Evolutionary conservation across 306 rosid genomes (phyloP), one percentile per base, ranked within the genome.

Genomic region (Gleditsia sinensis): DNA sequence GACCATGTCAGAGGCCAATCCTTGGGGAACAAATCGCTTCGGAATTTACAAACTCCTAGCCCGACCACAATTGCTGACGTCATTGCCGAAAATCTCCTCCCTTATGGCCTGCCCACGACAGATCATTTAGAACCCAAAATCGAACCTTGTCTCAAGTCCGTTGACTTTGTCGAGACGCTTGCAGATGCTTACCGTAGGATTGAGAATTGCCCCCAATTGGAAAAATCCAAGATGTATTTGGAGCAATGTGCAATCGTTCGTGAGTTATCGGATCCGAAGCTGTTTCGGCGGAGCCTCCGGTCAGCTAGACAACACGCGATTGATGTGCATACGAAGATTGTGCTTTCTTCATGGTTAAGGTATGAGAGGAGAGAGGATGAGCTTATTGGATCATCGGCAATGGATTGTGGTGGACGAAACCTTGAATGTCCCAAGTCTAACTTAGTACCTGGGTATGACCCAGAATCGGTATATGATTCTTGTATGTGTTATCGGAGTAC

Each of bases 281-380:
- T 92, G 81, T 84, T 88, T 73, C 81, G 94, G 6, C 75, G 87
- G 69, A 88, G 91, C 76, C 89, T 92, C 65, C 82, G 91, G 46
- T 59, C 85, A 0, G 94, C 95, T 0, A 79, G 98, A 21, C 90
- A 90, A 27, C 92, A 92, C 13, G 94, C 98, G 0, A 81, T 84
- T n/a, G 87, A 88, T 27, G 91, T 90, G 9, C 98, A 90, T 32
- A 10, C 73, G 2, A 92, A 92, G 84, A 76, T 90, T 12, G 98
- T 92, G 67, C 78, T 92, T 0, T 79, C 92, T 0, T 81, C 96
- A 0, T 90, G 96, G 98, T 63, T 92, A 32, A 59, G 98, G 62
- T 86, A 76, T 40, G 98, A 92, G 78, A 75, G 96, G 73, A 87
- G 94, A 16, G 98, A 92, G 71, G 92, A 92, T 2, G 96, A 92